Evolutionary conservation across 2,329 filamentous ascomycete species (phyloP).

Genomic region (Pochonia chlamydosporia): DNA sequence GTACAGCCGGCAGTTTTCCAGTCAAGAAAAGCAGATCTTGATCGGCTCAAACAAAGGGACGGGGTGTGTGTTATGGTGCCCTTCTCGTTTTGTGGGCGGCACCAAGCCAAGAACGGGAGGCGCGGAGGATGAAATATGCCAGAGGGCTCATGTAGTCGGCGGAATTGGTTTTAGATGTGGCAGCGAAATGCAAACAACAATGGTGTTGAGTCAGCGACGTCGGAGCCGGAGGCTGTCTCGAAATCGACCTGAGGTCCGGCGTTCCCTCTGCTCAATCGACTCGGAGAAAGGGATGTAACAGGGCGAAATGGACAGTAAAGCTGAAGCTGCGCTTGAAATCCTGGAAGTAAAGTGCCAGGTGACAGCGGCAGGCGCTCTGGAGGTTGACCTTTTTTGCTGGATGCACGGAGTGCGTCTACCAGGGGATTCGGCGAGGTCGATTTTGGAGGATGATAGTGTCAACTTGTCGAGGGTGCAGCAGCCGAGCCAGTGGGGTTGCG

Average conservation of each 20-base stretch:
- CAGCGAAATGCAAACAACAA: neutral
- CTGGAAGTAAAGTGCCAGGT: neutral
- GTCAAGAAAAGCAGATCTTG: neutral
- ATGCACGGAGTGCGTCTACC: neutral
- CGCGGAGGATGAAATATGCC: neutral
- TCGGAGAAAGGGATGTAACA: neutral
- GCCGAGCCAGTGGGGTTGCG: neutral
- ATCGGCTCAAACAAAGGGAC: neutral
- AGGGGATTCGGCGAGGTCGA: neutral
- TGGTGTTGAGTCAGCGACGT: neutral
- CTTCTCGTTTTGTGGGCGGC: neutral
- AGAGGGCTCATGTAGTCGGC: neutral
- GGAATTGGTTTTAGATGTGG: neutral
- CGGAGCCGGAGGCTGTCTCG: neutral
- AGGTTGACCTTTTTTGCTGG: neutral
- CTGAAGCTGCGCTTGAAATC: neutral
- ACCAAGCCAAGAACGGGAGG: neutral
- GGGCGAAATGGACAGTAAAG: too few species aligned
- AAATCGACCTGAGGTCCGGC: neutral
- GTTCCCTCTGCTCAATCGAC: neutral
- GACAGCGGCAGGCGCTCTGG: neutral
- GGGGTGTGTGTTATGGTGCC: neutral
- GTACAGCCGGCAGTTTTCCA: neutral
- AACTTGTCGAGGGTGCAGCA: conserved; percentile 2
- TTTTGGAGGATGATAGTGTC: neutral